Base-by-base conservation (phyloP, 1,284 basidiomycete genomes). In the Leccinum pallidistipes region DNA sequence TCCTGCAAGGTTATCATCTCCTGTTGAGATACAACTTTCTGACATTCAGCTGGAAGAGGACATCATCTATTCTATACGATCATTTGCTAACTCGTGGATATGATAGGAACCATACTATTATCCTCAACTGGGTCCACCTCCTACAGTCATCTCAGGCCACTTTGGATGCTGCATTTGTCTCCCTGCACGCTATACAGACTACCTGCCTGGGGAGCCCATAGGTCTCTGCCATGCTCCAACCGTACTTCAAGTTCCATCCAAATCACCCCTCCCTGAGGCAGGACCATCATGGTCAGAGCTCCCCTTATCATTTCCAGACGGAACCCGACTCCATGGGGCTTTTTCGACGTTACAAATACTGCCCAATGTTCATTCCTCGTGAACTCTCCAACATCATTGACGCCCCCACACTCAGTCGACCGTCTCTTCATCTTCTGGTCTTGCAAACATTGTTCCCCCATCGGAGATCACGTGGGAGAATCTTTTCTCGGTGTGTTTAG, bases 401-500 rank as follows among this genome's bases (percentile, higher is more conserved):
- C 8, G 49, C 24, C 11, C 49, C 27, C 3, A 50, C 49, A 29
- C 49, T 50, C 24, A 16, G 7, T 29, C 49, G 11, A 21, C 18
- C 7, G 3, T 6, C 45, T 1, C 9, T 12, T 11, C 45, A 9
- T 47, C 18, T 47, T 47, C 45, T 10, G 21, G 2, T 11, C 45
- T 47, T 18, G 21, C 1, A n/a, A 55, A 40, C 24, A 29, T 55
- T 3, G 5, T 43, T 14, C 29, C 43, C 5, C n/a, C 16, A 8
- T 16, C 7, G 7, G 29, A 56, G 8, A 61, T 64, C 34, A 60
- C 50, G 3, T 43, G 1, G 4, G 16, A 65, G 1, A 56, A 56
- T 12, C 47, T 65, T 3, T 64, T n/a, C 18, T 54, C 49, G 2
- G n/a, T n/a, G 40, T 53, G 12, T 65, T 58, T 40, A 65, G 57